Evolutionary conservation across 352 stramenopile genomes (phyloP).

Genomic region (Globisporangium takayamanum): DNA sequence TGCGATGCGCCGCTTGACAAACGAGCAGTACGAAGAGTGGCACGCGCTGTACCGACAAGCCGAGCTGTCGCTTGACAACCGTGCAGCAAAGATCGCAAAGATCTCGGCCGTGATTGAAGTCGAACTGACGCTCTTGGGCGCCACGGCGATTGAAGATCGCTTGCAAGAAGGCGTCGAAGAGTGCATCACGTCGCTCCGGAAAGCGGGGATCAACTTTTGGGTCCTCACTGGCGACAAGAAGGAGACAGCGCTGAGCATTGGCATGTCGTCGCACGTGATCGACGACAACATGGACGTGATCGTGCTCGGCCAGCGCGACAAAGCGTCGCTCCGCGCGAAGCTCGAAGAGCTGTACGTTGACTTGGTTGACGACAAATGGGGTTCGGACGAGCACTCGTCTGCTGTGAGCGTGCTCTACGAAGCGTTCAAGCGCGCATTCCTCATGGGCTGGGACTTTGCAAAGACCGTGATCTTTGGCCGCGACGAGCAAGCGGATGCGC

Average conservation of each 20-base stretch:
- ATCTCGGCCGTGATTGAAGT: constrained; percentile 84
- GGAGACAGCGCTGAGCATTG: constrained; percentile 95
- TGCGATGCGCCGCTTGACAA: constrained; percentile 49
- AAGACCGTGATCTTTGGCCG: constrained; percentile 68
- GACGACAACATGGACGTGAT: constrained; percentile 85
- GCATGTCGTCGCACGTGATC: constrained; percentile 70
- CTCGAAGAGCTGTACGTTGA: constrained; percentile 85
- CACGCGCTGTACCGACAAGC: constrained; percentile 55
- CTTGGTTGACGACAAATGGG: constrained; percentile 85
- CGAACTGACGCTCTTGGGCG: constrained; percentile 78
- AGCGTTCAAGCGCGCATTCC: constrained; percentile 59
- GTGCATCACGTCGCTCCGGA: constrained; percentile 75
- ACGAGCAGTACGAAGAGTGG: constrained; percentile 51
- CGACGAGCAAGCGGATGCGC: constrained; percentile 58
- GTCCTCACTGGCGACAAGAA: constrained; percentile 93
- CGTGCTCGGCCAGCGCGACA: constrained; percentile 76
- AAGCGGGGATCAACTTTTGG: constrained; percentile 90
- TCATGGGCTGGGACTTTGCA: constrained; percentile 58
- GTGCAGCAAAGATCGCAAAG: constrained; percentile 63
- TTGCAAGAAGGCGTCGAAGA: constrained; percentile 88
- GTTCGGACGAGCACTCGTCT: constrained; percentile 77
- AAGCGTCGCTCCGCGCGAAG: constrained; percentile 59
- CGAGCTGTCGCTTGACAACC: constrained; percentile 67
- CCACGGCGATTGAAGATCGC: constrained; percentile 94
- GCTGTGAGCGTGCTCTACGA: constrained; percentile 69